These are phyloP conservation scores for Kwoniella bestiolae DNA, from an alignment of 768 basidiomycete genomes.

Conservation along the genomic window DNA sequence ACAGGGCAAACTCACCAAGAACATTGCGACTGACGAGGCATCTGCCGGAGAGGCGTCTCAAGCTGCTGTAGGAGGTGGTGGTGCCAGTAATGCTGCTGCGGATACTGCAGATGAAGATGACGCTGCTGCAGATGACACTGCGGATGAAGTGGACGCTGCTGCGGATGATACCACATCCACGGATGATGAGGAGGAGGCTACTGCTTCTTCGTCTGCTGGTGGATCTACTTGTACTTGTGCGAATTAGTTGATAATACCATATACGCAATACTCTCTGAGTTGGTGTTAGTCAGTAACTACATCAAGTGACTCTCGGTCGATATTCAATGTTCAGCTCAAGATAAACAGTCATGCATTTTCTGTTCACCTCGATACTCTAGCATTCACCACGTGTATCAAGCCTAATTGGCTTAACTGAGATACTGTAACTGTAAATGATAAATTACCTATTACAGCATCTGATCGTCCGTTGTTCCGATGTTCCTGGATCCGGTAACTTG, in stretches of 20 bases:
- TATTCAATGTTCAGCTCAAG: neutral
- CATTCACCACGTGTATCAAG: too few relatives aligned
- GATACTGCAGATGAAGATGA: neutral
- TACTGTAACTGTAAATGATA: neutral
- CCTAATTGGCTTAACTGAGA: too few relatives aligned
- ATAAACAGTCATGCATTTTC: neutral
- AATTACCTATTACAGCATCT: neutral
- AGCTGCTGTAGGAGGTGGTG: slow-evolving; percentile 9
- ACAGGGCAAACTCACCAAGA: slow-evolving; percentile 20
- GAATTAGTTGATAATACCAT: neutral
- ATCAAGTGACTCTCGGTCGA: neutral
- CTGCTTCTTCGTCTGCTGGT: neutral
- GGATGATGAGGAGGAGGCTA: neutral
- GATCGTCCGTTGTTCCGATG: neutral
- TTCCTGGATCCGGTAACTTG: neutral
- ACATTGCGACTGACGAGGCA: slow-evolving; percentile 20
- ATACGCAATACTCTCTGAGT: too few relatives aligned
- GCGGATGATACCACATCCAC: neutral
- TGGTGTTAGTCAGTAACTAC: too few relatives aligned
- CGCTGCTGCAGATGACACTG: neutral
- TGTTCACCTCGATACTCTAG: too few relatives aligned
- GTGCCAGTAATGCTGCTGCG: neutral
- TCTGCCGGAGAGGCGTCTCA: slow-evolving; percentile 9
- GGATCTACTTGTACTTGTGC: slow-evolving; percentile 7
- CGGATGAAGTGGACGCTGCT: neutral